phyloP scores from a whole-genome alignment of 345 rosid species.

The Salix suchowensis region DNA sequence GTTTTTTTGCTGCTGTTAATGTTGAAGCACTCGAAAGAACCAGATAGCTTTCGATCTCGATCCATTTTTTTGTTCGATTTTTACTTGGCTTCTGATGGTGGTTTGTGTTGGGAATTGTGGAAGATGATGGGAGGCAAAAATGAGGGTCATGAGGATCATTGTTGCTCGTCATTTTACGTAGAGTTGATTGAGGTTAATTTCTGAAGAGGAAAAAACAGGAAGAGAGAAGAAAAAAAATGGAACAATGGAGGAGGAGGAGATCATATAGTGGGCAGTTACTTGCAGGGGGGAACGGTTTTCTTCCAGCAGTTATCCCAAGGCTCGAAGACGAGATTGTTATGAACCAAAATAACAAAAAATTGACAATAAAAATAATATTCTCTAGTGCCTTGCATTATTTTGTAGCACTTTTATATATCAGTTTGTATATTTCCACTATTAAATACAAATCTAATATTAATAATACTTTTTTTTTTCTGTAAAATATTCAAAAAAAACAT shows the following conservation, averaged over 20 bases:
- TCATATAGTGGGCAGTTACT: neutral
- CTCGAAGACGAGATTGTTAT: too few species aligned
- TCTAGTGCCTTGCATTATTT: too few species aligned
- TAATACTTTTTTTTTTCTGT: too few species aligned
- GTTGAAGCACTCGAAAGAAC: conserved; percentile 2
- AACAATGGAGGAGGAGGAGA: neutral
- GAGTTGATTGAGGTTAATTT: too few species aligned
- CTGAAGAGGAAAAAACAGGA: neutral
- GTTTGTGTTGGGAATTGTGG: conserved; percentile 18
- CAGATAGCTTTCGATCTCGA: conserved; percentile 6
- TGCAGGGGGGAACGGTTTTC: too few species aligned
- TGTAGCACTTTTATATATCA: too few species aligned
- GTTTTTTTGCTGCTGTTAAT: conserved; percentile 15
- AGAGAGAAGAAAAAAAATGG: neutral
- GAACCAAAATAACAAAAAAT: too few species aligned
- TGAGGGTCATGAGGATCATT: neutral
- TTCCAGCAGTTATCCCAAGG: too few species aligned
- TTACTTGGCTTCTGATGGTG: conserved; percentile 35
- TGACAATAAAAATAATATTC: too few species aligned
- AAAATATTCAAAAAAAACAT: too few species aligned
- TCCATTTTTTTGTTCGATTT: conserved; percentile 35
- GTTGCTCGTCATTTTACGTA: neutral
- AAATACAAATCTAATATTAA: too few species aligned
- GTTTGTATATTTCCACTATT: too few species aligned
- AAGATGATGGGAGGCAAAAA: conserved; percentile 22